Evolutionary conservation across 495 filamentous ascomycete genomes (phyloP), one percentile per base, ranked within the genome.

Genomic region (Daldinia caldariorum): DNA sequence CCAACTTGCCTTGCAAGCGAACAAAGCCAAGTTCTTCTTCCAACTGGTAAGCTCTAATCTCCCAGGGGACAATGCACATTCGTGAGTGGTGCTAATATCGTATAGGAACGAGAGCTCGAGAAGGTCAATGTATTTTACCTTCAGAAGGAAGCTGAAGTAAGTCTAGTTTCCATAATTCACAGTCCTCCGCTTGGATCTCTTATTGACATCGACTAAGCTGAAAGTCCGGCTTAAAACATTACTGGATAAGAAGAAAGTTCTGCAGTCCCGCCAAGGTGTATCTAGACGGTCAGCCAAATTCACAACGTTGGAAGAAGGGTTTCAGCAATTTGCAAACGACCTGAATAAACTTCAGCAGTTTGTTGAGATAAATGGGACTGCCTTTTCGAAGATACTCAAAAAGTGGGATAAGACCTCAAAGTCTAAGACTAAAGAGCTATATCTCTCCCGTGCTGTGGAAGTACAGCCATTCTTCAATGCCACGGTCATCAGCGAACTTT

Each of bases 321-420:
- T 99, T 70, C 93, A 94, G 70, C 94, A 97, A 77, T 98, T 98
- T 76, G 92, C 93, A 77, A 93, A 91, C 68, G 95, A 98, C 75
- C 79, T 99, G 39, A 96, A 97, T 80, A 99, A 99, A 79, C 84
- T 99, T 49, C 94, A 98, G 79, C 95, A 98, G 85, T 99, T 98
- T 76, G 92, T 99, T 56, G 94, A 97, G 75, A 91, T 97, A 74
- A 99, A 98, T 79, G 94, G 94, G 71, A 97, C 92, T 10, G 95
- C 94, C 26, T 96, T 97, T 78, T 97, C 95, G 20, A 99, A 99
- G 78, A 99, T 99, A 49, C 84, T 99, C 57, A 99, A 99, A 83
- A 99, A 99, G 88, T 99, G 95, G 95, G 95, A 99, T 80, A 99
- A 99, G 86, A 97, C 96, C 16, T 97, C 94, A 62, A 99, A 99